Conservation (phyloP, 768 basidiomycete genomes). For the Naematelia aurantialba region DNA sequence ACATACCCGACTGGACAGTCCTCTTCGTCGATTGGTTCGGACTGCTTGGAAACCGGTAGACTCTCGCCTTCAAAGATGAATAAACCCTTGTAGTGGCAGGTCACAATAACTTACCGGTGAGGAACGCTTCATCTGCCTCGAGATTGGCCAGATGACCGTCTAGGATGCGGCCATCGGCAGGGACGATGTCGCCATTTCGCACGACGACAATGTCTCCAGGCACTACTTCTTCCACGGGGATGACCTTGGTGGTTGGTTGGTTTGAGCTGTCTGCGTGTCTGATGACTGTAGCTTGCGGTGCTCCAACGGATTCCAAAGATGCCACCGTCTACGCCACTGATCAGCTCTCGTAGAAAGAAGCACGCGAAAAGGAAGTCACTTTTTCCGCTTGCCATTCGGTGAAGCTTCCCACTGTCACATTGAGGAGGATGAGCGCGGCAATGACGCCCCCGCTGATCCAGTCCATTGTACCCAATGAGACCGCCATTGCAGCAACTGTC, state of each 20-base stretch:
- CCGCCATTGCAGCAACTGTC: conserved; percentile 52
- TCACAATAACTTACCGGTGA: too few relatives aligned
- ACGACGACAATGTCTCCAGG: conserved; percentile 55
- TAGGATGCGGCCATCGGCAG: conserved; percentile 54
- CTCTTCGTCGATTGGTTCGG: conserved; percentile 39
- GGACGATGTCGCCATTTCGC: conserved; percentile 53
- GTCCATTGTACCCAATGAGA: conserved; percentile 59
- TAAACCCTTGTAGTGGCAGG: too few relatives aligned
- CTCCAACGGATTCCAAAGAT: conserved; percentile 51
- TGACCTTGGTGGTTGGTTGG: conserved; percentile 21
- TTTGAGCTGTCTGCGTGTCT: conserved; percentile 18
- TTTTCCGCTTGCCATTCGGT: conserved; percentile 52
- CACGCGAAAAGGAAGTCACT: conserved; percentile 15
- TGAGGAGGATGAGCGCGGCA: conserved; percentile 48
- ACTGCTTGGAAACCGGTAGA: conserved; percentile 56
- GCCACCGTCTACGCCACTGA: conserved; percentile 46
- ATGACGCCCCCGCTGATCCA: conserved; percentile 57
- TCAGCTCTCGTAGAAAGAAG: neutral
- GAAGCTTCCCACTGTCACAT: conserved; percentile 47
- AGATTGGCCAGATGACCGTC: conserved; percentile 53
- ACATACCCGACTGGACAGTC: conserved; percentile 44
- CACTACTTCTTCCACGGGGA: conserved; percentile 47
- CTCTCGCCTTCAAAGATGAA: too few relatives aligned
- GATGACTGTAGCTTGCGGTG: conserved; percentile 50
- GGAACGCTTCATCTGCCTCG: conserved; percentile 57